Evolutionary conservation across 768 basidiomycete genomes (phyloP).

Genomic region (Lentinula lateritia): DNA sequence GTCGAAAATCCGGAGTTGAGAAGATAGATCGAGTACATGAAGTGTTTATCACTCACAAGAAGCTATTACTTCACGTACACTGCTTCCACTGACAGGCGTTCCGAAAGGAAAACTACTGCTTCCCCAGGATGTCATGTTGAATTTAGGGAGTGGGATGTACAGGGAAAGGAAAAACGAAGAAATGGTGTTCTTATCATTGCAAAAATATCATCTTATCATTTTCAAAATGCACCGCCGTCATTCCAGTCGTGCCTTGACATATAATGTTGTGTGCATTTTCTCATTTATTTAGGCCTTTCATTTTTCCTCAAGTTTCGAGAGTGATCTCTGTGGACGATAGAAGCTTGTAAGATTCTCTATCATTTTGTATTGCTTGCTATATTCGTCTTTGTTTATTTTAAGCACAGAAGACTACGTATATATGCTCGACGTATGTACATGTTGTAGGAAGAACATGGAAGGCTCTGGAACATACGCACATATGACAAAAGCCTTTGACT

Average conservation of each 20-base stretch:
- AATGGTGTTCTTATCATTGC: background rate
- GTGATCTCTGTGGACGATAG: no score
- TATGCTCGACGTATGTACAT: background rate
- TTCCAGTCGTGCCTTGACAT: no score
- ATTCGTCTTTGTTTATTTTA: background rate
- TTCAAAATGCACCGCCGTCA: background rate
- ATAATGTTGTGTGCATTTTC: no score
- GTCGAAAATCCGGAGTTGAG: background rate
- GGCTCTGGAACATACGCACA: background rate
- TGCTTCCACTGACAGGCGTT: conserved; percentile 32
- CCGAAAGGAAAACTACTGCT: background rate
- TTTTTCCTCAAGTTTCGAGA: no score
- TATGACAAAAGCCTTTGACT: no score
- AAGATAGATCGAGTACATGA: background rate
- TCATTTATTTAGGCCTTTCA: no score
- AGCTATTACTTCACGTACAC: conserved; percentile 48
- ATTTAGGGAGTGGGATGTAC: background rate
- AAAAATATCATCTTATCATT: background rate
- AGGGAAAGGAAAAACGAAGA: background rate
- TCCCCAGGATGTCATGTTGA: background rate
- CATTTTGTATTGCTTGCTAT: background rate
- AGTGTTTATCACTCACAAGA: conserved; percentile 40
- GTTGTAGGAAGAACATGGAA: background rate
- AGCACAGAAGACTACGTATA: background rate
- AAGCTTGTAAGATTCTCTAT: no score